phyloP scores from a whole-genome alignment of 176 grass and related monocot species.

The Pontederia crassipes region DNA sequence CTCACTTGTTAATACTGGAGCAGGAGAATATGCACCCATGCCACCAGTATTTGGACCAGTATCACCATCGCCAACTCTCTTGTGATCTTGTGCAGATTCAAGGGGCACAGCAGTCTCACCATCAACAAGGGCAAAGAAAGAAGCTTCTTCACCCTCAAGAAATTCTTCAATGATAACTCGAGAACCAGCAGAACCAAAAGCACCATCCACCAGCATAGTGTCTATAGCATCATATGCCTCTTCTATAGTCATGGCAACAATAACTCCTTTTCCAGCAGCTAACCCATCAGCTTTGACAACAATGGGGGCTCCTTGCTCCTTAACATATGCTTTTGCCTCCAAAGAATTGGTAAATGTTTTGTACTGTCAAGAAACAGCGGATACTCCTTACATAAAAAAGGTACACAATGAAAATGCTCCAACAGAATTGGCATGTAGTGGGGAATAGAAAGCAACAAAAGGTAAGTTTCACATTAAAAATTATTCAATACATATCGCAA shows the following conservation, averaged over 20 bases:
- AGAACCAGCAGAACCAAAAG: conserved; percentile 74
- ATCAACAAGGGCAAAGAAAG: conserved; percentile 86
- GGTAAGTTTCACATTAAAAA: too few species aligned
- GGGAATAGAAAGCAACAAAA: too few species aligned
- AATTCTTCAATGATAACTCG: conserved; percentile 57
- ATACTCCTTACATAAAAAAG: too few species aligned
- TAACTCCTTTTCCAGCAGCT: conserved; percentile 76
- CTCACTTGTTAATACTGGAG: conserved; percentile 50
- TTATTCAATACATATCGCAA: too few species aligned
- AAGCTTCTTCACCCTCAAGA: conserved; percentile 84
- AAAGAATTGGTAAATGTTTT: conserved; percentile 45
- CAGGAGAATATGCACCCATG: conserved; percentile 94
- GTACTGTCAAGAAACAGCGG: conserved; percentile 24
- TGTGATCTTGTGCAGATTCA: conserved; percentile 87
- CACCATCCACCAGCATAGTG: conserved; percentile 54
- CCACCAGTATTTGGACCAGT: conserved; percentile 84
- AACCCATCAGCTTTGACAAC: conserved; percentile 79
- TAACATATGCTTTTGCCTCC: conserved; percentile 57
- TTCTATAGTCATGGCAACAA: conserved; percentile 58
- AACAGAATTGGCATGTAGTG: too few species aligned
- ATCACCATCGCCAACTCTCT: conserved; percentile 81
- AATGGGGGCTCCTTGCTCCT: conserved; percentile 56
- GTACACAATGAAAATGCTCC: too few species aligned
- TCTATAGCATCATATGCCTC: conserved; percentile 59
- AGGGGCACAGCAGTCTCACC: conserved; percentile 62